phyloP scores from a whole-genome alignment of 2,329 filamentous ascomycete genomes.

The Raffaelea deltoideospora region DNA sequence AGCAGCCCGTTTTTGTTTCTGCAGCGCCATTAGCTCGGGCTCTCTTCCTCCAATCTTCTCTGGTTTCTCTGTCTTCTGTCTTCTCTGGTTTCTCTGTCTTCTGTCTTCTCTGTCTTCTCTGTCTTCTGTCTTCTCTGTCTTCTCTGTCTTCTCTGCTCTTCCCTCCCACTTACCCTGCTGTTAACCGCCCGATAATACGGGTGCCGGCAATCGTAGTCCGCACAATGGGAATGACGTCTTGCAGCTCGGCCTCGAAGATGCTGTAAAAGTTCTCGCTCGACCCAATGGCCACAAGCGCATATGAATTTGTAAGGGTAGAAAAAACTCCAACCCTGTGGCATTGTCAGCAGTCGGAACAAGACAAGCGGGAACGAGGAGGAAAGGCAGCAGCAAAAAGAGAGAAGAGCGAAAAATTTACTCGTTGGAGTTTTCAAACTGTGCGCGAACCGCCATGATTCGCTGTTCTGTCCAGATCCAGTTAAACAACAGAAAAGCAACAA shows the following conservation, averaged over 20 bases:
- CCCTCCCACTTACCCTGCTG: slow-evolving; percentile 52
- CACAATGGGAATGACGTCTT: slow-evolving; percentile 94
- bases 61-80: too few relatives aligned
- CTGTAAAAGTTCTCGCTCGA: slow-evolving; percentile 99
- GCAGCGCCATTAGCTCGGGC: too few relatives aligned
- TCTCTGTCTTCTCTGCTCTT: not conserved
- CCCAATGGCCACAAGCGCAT: slow-evolving; percentile 84
- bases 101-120: too few relatives aligned
- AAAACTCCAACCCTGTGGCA: slow-evolving; percentile 78
- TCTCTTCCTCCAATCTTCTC: too few relatives aligned
- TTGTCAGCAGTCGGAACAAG: slow-evolving; percentile 8
- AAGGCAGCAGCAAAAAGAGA: slow-evolving; percentile 1
- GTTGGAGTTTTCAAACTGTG: slow-evolving; percentile 81
- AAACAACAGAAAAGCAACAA: too few relatives aligned
- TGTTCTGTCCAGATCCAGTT: too few relatives aligned
- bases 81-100: too few relatives aligned
- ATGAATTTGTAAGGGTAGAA: slow-evolving; percentile 90
- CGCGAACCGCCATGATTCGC: slow-evolving; percentile 49
- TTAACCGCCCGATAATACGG: slow-evolving; percentile 88
- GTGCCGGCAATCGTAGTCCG: slow-evolving; percentile 94
- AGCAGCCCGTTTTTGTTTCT: slow-evolving; percentile 94
- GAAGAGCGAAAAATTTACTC: slow-evolving; percentile 43
- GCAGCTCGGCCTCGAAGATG: slow-evolving; percentile 93
- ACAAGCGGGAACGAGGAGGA: too few relatives aligned
- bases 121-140: not conserved